Base-by-base conservation (phyloP, 169 alveolate species). In the Cryptosporidium canis region DNA sequence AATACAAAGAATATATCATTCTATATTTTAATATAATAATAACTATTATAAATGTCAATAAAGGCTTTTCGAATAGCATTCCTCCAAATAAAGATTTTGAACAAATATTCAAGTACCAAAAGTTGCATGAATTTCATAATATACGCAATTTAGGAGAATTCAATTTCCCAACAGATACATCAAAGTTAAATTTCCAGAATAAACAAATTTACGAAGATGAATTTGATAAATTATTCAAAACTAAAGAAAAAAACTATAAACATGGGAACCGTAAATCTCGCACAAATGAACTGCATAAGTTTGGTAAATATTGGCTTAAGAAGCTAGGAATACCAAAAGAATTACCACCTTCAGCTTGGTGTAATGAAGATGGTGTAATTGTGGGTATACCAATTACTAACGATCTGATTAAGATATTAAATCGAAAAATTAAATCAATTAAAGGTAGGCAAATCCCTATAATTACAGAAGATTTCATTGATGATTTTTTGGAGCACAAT, bases 271-370 rank as follows among this genome's bases (percentile, higher is more conserved):
- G 65, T 33, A n/a, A 43, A 44, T 67, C 18, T 11, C 45, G 51
- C 7, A 43, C 47, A 21, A 61, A 77, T 58, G 55, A 77, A 37
- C 66, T 77, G 29, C 87, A 77, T 11, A 77, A 63, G 37, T 58
- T 77, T 14, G 43, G 77, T 44, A 77, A 77, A 58, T 61, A 77
- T 39, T 77, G 87, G 87, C 27, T 77, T 12, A 77, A 44, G n/a
- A 77, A 55, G 29, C 35, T 56, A 2, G 87, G 87, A 39, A 39
- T 43, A 44, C 87, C 87, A 77, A 77, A 45, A 21, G 87, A 77
- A 55, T 3, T 77, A 58, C 87, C 87, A 41, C 87, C 87, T 43
- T 77, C 87, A n/a, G 68, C 87, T 11, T 77, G 87, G 87, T 77
- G 87, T 44, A 61, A 24, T 39, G 72, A 61, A 24, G 45, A 77